phyloP scores from a whole-genome alignment of 345 rosid genomes.

The Arabis hirsuta region DNA sequence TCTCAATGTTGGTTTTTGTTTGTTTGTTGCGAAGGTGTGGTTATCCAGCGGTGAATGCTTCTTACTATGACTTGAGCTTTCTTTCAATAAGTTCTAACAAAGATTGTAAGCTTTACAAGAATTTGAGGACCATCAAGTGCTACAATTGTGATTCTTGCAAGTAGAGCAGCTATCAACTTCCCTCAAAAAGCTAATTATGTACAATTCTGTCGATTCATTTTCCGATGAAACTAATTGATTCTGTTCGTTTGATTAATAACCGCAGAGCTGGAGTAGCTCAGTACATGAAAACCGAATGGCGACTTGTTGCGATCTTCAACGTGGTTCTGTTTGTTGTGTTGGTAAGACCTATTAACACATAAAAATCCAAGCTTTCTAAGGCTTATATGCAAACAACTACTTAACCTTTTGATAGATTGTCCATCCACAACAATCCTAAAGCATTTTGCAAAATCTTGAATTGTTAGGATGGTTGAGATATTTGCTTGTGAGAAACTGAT shows the following conservation, averaged over 20 bases:
- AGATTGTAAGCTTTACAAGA: conserved; percentile 88
- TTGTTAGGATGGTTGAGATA: not conserved
- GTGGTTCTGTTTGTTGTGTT: conserved; percentile 66
- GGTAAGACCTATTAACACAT: conserved; percentile 50
- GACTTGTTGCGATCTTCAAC: conserved; percentile 85
- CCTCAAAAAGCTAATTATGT: not conserved
- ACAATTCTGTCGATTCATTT: not conserved
- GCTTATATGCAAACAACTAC: not conserved
- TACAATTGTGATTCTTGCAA: conserved; percentile 96
- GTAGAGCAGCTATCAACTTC: conserved; percentile 47
- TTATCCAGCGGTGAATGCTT: conserved; percentile 75
- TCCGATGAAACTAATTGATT: conserved; percentile 9
- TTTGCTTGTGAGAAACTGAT: conserved; percentile 1
- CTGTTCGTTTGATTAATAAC: conserved; percentile 6
- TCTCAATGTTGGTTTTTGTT: not conserved
- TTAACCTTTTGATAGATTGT: no score
- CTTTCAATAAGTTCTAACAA: conserved; percentile 78
- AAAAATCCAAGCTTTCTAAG: not conserved
- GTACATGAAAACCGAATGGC: conserved; percentile 91
- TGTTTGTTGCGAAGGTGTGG: conserved; percentile 66
- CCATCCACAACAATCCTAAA: not conserved
- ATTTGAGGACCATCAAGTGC: conserved; percentile 68
- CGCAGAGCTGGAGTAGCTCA: conserved; percentile 97
- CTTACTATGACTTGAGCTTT: conserved; percentile 86
- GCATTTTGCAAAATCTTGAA: not conserved